These are phyloP conservation scores for Ampelocalamus luodianensis DNA, from an alignment of 176 grass and related monocot genomes.

Conservation along the genomic window DNA sequence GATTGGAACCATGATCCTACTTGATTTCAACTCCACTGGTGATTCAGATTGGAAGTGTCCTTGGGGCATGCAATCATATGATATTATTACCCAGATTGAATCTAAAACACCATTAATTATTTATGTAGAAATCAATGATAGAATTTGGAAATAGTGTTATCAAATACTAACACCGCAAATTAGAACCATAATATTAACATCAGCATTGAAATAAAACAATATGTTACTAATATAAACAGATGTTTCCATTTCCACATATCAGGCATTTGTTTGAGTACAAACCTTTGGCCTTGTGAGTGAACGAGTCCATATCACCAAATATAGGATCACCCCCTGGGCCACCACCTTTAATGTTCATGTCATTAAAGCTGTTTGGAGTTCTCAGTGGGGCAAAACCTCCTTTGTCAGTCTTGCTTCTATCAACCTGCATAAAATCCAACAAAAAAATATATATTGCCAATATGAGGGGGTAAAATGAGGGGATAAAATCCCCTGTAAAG, in stretches of 20 bases:
- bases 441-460: background rate
- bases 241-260: constrained; percentile 7
- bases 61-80: background rate
- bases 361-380: constrained; percentile 61
- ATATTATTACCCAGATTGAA: background rate
- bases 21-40: background rate
- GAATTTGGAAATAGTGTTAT: background rate
- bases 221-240: background rate
- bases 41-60: background rate
- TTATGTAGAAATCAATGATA: background rate
- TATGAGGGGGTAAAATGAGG: background rate
- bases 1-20: no score
- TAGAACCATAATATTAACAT: background rate
- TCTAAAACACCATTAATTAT: background rate
- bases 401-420: constrained; percentile 65
- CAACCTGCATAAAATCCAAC: constrained; percentile 55
- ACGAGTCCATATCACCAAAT: constrained; percentile 66
- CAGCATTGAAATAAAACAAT: background rate
- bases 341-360: constrained; percentile 61
- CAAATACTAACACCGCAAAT: background rate
- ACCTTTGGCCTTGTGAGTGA: constrained; percentile 76
- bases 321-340: constrained; percentile 59
- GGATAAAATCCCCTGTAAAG: background rate
- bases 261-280: constrained; percentile 24
- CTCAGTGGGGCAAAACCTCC: constrained; percentile 59